phyloP scores from a whole-genome alignment of 257 asterid genomes.

The Ehretia macrophylla region DNA sequence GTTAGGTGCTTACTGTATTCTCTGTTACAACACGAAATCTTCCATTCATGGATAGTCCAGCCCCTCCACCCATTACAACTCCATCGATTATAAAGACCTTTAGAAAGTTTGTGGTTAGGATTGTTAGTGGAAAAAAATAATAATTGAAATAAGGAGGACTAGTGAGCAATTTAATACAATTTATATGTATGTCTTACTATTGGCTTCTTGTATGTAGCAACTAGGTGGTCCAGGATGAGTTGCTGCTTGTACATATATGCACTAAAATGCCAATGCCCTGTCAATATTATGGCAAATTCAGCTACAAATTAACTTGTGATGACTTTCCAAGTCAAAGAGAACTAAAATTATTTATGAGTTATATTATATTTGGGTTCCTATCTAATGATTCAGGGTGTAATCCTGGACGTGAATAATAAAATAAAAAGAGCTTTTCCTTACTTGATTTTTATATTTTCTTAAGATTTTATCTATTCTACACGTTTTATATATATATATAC shows the following conservation, averaged over 20 bases:
- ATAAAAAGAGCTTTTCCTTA: too few relatives aligned
- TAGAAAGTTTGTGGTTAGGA: background rate
- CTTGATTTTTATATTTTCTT: too few relatives aligned
- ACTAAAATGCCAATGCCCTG: conserved; percentile 21
- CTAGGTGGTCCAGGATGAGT: conserved; percentile 1
- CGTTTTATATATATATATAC: too few relatives aligned
- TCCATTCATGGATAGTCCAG: conserved; percentile 17
- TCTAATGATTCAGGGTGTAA: too few relatives aligned
- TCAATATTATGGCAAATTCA: background rate
- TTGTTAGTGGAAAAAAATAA: background rate
- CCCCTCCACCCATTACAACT: conserved; percentile 24
- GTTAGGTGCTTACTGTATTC: conserved; percentile 7
- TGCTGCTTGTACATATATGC: conserved; percentile 8
- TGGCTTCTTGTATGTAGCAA: conserved; percentile 8
- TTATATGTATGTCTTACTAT: background rate
- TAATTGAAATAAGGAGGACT: background rate
- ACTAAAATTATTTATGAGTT: too few relatives aligned
- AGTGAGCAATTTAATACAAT: background rate
- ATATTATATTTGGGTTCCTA: too few relatives aligned
- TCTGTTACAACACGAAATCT: conserved; percentile 19
- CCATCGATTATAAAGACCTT: conserved; percentile 16
- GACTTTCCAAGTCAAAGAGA: too few relatives aligned
- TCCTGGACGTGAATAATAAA: too few relatives aligned
- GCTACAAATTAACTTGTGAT: background rate
- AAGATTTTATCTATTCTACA: too few relatives aligned